A percentile compares a stretch with the other conserved stretches of the same genome.
Evolutionary conservation across 139 green algal genomes (phyloP).

Genomic region (Micractinium conductrix): DNA sequence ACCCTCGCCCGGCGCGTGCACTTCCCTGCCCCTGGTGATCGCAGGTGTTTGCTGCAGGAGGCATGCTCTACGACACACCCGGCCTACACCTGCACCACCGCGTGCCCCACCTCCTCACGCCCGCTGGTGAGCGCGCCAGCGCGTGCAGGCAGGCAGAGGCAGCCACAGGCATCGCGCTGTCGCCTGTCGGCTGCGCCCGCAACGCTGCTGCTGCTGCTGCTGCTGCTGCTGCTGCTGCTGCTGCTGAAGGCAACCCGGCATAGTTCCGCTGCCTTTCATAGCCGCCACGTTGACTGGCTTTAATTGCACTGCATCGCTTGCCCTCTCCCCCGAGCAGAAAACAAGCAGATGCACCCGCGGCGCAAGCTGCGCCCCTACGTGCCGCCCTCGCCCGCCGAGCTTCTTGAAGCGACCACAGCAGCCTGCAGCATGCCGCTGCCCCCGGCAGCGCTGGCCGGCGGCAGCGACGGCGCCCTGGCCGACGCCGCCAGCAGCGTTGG

Average conservation of each 20-base stretch:
- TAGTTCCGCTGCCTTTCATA: no score
- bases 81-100: conserved; percentile 95
- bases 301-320: no score
- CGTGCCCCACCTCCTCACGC: conserved; percentile 85
- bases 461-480: not conserved
- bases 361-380: conserved; percentile 64
- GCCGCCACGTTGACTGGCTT: no score
- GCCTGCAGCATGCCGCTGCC: not conserved
- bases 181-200: no score
- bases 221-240: no score
- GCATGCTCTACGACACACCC: conserved; percentile 89
- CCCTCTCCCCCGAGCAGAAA: conserved; percentile 50
- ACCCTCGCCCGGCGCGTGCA: no score
- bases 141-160: not conserved
- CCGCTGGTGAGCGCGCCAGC: conserved; percentile 23
- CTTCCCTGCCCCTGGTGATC: not conserved
- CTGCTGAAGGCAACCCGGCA: no score
- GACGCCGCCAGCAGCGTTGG: not conserved
- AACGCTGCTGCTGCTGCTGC: no score
- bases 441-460: not conserved
- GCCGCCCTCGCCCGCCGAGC: conserved; percentile 53
- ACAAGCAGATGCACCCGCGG: conserved; percentile 80
- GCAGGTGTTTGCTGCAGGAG: conserved; percentile 78
- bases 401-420: conserved; percentile 26
- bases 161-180: no score